These are phyloP conservation scores for Gymnopus androsaceus DNA, from an alignment of 1,284 basidiomycete genomes.

Conservation along the genomic window DNA sequence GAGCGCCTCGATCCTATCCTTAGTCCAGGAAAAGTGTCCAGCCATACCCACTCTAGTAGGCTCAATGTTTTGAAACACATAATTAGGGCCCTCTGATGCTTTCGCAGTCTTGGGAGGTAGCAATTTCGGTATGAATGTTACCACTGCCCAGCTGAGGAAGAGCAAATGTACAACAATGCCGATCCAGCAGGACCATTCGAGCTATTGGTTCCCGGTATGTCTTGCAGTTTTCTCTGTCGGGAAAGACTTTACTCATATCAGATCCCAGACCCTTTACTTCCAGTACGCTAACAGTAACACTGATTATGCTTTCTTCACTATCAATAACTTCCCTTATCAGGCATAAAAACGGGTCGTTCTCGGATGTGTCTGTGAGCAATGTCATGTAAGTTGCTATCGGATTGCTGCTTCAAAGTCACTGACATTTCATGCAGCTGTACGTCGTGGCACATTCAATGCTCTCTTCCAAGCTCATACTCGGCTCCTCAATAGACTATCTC, in stretches of 20 bases:
- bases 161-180: slow-evolving; percentile 45
- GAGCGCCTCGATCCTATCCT: slow-evolving; percentile 42
- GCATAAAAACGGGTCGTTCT: slow-evolving; percentile 41
- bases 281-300: slow-evolving; percentile 28
- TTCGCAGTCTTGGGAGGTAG: slow-evolving; percentile 43
- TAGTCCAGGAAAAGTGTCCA: slow-evolving; percentile 34
- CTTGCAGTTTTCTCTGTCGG: neutral
- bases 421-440: slow-evolving; percentile 29
- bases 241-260: neutral
- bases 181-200: slow-evolving; percentile 43
- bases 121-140: slow-evolving; percentile 39
- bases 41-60: slow-evolving; percentile 39
- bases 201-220: slow-evolving; percentile 45
- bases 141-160: slow-evolving; percentile 35
- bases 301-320: neutral
- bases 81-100: slow-evolving; percentile 3
- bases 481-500: slow-evolving; percentile 24
- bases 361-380: slow-evolving; percentile 37
- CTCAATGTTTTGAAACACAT: slow-evolving; percentile 11
- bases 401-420: neutral
- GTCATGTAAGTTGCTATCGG: slow-evolving; percentile 35
- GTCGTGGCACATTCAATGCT: neutral
- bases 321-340: slow-evolving; percentile 21
- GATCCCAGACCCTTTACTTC: slow-evolving; percentile 38
- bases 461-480: neutral